Evolutionary conservation across 192 early-diverging fungal species (phyloP), one percentile per base, ranked within the genome.

Genomic region (Pilaira anomala): DNA sequence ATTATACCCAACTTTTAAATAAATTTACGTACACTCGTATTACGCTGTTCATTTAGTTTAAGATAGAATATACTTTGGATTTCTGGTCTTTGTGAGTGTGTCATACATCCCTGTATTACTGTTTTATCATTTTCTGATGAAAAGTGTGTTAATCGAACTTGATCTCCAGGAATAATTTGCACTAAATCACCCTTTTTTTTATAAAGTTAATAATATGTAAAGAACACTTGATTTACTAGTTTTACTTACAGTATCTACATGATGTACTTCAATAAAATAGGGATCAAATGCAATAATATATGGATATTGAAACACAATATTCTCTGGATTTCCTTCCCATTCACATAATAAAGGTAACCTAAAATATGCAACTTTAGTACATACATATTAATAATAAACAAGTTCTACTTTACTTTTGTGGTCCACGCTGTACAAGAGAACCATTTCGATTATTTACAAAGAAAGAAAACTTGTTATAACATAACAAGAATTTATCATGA

Each of bases 381-480:
- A 76, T 46, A 33, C 7, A 46, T 1, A 60, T 2, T 8, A 9
- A 45, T 16, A 29, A 46, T 93, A 92, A 56, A 83, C 33, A 77
- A 82, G 24, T 19, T 1, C 25, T 22, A 13, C 44, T 58, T 73
- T 6, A 94, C 95, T 24, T 84, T 81, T 92, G 19, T 19, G 54
- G 22, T 29, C 60, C 25, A 48, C 68, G 46, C 12, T 46, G 30
- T 13, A 66, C 70, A n/a, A 67, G 42, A 25, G 66, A 81, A 36
- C 96, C 96, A 68, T 85, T 61, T 7, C 66, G 82, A 60, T 89
- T 88, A 76, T 98, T 89, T 18, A 98, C 88, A 68, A 87, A 97
- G 65, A 98, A 97, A 1, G 87, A 91, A 79, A 94, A 91, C 72
- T 95, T 91, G 78, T 92, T 86, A 73, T 98, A 98, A 72, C 94